phyloP scores from a whole-genome alignment of 2,329 filamentous ascomycete species.

The Dactylellina sp. region DNA sequence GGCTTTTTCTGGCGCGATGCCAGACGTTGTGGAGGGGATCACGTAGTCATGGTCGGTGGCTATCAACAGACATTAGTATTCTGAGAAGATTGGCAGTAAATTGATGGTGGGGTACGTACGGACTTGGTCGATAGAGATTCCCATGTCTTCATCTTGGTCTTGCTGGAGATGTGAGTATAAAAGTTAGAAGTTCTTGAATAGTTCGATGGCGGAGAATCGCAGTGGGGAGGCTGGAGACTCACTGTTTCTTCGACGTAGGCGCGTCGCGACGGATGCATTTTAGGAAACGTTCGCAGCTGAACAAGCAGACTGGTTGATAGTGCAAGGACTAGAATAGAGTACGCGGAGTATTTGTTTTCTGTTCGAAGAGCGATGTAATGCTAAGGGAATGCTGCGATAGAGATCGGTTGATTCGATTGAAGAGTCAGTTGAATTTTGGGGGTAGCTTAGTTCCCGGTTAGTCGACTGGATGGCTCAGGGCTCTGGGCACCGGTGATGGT shows the following conservation, averaged over 20 bases:
- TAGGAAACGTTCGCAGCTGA: constrained; percentile 13
- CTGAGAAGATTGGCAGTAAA: constrained; percentile 36
- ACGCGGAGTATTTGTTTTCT: constrained; percentile 41
- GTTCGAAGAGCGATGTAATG: constrained; percentile 62
- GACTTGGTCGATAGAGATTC: constrained; percentile 73
- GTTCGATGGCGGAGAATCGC: constrained; percentile 11
- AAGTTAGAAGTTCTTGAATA: constrained; percentile 50
- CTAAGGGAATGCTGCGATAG: constrained; percentile 45
- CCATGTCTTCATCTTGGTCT: constrained; percentile 69
- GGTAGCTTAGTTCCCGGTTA: not conserved
- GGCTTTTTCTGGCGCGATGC: constrained; percentile 81
- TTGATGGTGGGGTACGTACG: constrained; percentile 67
- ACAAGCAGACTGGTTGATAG: not conserved
- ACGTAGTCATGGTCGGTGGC: constrained; percentile 86
- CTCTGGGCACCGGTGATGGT: no score
- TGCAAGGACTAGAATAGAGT: constrained; percentile 64
- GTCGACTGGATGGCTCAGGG: no score
- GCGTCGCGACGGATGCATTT: constrained; percentile 55
- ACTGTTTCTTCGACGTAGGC: constrained; percentile 57
- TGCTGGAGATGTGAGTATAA: constrained; percentile 62
- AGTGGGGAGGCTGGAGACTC: constrained; percentile 12
- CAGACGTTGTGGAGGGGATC: constrained; percentile 74
- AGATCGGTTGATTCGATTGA: constrained; percentile 14
- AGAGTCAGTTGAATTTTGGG: constrained; percentile 17
- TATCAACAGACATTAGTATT: constrained; percentile 60